Conservation (phyloP, 23 red algal species). For the Gracilaria vermiculophylla region DNA sequence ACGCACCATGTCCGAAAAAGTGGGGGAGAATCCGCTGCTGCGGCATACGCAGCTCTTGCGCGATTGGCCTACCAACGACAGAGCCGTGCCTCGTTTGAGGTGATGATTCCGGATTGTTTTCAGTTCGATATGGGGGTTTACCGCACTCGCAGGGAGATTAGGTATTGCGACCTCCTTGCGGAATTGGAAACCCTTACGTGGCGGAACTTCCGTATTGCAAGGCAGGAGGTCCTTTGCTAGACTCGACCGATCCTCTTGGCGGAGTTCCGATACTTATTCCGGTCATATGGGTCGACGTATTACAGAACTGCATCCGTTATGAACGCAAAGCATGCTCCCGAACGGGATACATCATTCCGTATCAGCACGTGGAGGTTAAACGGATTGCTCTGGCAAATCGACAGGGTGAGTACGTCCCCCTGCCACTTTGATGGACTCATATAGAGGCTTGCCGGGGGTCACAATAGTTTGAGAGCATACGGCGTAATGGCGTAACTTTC, state of each 20-base stretch:
- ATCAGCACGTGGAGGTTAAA: not conserved
- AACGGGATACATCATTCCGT: not conserved
- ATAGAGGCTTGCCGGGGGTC: not conserved
- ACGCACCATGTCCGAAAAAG: too few relatives aligned
- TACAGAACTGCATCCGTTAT: too few relatives aligned
- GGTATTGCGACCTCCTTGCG: not conserved
- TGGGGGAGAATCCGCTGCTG: too few relatives aligned
- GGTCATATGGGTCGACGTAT: too few relatives aligned
- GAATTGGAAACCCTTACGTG: not conserved
- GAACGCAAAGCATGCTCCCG: too few relatives aligned
- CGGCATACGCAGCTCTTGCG: too few relatives aligned
- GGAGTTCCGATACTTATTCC: not conserved
- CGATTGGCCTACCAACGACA: too few relatives aligned
- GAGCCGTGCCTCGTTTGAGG: too few relatives aligned
- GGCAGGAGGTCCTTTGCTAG: not conserved
- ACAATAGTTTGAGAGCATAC: too few relatives aligned
- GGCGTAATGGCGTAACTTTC: too few relatives aligned
- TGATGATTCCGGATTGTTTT: too few relatives aligned
- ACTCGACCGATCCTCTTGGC: not conserved
- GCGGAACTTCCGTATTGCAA: too few relatives aligned
- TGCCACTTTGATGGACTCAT: not conserved
- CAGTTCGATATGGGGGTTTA: not conserved
- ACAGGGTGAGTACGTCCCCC: not conserved
- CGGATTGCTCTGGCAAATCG: not conserved
- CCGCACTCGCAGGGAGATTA: constrained; percentile 12